Base-by-base conservation (phyloP, 2,329 filamentous ascomycete species). In the Aspergillus nomiae region DNA sequence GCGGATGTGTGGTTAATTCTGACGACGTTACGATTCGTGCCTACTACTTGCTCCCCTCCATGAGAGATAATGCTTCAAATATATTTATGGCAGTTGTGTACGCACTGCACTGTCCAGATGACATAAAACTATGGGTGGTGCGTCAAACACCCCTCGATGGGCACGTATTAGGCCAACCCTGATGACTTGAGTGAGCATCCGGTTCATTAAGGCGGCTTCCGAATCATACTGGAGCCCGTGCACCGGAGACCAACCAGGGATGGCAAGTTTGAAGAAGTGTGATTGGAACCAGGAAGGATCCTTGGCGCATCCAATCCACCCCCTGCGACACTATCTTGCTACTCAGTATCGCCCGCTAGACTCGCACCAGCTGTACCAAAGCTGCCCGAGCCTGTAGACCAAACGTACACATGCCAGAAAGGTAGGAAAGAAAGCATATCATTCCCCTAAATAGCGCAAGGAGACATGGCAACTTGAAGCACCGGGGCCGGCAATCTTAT, bases 21-120 rank as follows among this genome's bases (percentile, higher is more conserved):
- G 60, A 63, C 66, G 66, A 59, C 8, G 61, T 51, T 60, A 65
- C 51, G 60, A 63, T 30, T 59, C 32, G 58, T 54, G 58, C 34
- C 56, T 41, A 54, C 43, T 48, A 28, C 51, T 21, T 46, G n/a
- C 54, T 26, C 26, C 30, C 16, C 24, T 58, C 34, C 48, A 21
- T 54, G 58, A 16, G 21, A 43, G 53, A 28, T 58, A 58, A 50
- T 48, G 9, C 48, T 46, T 59, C 4, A 38, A 46, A 14, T 41
- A 34, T 12, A 45, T 50, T 56, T 50, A 28, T 36, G 61, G 61
- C 38, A 51, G 55, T 51, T 56, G 24, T 65, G 51, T 55, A 55
- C 41, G 55, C 55, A 34, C 21, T 59, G 55, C 55, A 34, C 21
- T 59, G 30, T 32, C 28, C 21, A 45, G 43, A 54, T 45, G 19